Percentiles rank a stretch among this genome's conserved stretches.
Evolutionary conservation across 1,139 yeast species (phyloP).

Genomic region (Candida sanyaensis): DNA sequence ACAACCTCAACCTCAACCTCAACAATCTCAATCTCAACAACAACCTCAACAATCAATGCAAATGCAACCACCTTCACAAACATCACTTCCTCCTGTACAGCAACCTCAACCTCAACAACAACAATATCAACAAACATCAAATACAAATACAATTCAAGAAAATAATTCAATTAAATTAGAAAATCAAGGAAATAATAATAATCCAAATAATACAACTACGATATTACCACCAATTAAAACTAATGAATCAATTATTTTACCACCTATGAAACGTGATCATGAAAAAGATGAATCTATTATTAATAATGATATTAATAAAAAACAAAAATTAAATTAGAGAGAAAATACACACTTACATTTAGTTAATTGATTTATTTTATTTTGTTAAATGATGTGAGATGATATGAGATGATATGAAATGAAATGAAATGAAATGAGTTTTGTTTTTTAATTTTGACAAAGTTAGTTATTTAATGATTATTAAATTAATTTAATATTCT

Average conservation of each 20-base stretch:
- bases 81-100: not conserved
- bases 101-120: not conserved
- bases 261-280: constrained; percentile 29
- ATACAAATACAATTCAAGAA: not conserved
- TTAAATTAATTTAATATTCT: not conserved
- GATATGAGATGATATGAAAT: too few species aligned
- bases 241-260: constrained; percentile 15
- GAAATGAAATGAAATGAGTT: too few species aligned
- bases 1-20: not conserved
- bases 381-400: too few species aligned
- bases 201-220: constrained; percentile 3
- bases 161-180: not conserved
- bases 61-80: not conserved
- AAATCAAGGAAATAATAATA: not conserved
- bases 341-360: too few species aligned
- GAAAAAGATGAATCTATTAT: constrained; percentile 14
- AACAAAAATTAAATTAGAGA: constrained; percentile 11
- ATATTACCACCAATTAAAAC: constrained; percentile 11
- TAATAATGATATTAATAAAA: constrained; percentile 12
- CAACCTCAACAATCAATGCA: not conserved
- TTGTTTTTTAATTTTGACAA: too few species aligned
- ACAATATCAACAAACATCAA: not conserved
- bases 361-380: too few species aligned
- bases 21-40: not conserved
- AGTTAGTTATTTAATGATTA: too few species aligned